Conservation (phyloP, 768 basidiomycete genomes). For the Suillus luteus region DNA sequence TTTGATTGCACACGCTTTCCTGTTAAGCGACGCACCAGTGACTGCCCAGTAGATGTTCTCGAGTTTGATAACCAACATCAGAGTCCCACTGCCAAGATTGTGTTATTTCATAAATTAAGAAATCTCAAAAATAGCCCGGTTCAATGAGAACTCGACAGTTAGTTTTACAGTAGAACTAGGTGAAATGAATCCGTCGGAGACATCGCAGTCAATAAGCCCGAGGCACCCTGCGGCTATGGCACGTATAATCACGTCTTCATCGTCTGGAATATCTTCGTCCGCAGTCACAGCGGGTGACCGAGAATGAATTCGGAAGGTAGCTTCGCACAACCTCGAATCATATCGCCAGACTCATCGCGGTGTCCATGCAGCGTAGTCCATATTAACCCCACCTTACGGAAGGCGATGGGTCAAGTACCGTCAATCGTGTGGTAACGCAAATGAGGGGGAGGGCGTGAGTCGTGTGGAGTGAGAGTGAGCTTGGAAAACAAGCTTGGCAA, state of each 20-base stretch:
- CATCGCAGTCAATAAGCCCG: conserved; percentile 36
- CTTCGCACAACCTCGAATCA: not conserved
- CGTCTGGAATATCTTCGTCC: conserved; percentile 84
- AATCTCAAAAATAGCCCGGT: conserved; percentile 91
- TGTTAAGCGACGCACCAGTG: conserved; percentile 55
- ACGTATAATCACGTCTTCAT: conserved; percentile 57
- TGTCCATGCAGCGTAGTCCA: not conserved
- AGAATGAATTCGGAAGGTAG: not conserved
- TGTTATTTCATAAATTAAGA: conserved; percentile 88
- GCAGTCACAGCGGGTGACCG: conserved; percentile 43
- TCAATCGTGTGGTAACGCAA: not conserved
- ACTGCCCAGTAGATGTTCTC: conserved; percentile 95
- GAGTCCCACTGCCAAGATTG: conserved; percentile 81
- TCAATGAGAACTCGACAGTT: conserved; percentile 90
- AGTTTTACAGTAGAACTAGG: conserved; percentile 95
- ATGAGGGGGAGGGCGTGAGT: not conserved
- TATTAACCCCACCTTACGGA: not conserved
- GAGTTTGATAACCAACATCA: conserved; percentile 80
- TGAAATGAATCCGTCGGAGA: conserved; percentile 84
- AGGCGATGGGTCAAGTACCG: not conserved
- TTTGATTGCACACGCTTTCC: not conserved
- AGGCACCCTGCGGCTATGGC: not conserved
- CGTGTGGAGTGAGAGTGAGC: not conserved
- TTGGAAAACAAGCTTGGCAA: not conserved
- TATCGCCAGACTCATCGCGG: not conserved